Conservation (phyloP, 1,284 basidiomycete species). For the Melanopsichium pennsylvanicum region DNA sequence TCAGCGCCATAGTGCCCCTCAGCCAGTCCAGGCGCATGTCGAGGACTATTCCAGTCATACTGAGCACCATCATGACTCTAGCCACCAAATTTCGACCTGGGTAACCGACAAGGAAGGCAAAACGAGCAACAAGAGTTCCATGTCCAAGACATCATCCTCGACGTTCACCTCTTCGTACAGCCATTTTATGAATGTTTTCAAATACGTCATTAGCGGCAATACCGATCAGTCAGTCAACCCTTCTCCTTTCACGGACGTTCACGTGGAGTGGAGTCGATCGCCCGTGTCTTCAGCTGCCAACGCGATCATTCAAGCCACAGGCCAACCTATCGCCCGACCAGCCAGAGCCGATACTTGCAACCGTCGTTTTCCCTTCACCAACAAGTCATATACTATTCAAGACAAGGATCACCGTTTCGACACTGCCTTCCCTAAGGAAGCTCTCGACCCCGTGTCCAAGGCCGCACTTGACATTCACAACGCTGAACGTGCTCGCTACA, state of each 20-base stretch:
- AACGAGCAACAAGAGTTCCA: not conserved
- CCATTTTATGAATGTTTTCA: slow-evolving; percentile 13
- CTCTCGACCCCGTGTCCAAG: slow-evolving; percentile 21
- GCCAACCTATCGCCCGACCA: slow-evolving; percentile 23
- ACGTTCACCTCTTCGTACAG: slow-evolving; percentile 21
- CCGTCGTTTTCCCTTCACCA: slow-evolving; percentile 25
- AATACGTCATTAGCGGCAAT: slow-evolving; percentile 26
- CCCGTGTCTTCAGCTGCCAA: not conserved
- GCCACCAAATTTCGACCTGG: not conserved
- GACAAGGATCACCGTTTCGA: slow-evolving; percentile 21
- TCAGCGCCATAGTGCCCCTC: not conserved
- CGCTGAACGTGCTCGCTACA: slow-evolving; percentile 27
- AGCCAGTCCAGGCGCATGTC: not conserved
- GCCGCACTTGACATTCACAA: slow-evolving; percentile 42
- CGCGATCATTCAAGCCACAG: slow-evolving; percentile 1
- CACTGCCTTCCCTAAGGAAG: slow-evolving; percentile 7
- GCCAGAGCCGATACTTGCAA: slow-evolving; percentile 34
- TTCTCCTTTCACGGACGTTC: slow-evolving; percentile 23
- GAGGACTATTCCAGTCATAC: slow-evolving; percentile 4
- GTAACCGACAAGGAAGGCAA: slow-evolving; percentile 4
- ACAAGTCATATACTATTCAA: slow-evolving; percentile 6
- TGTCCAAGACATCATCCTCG: not conserved
- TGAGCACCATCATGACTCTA: not conserved
- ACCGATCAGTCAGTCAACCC: slow-evolving; percentile 6
- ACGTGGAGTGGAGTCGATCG: slow-evolving; percentile 26